These are phyloP conservation scores for Ananas comosus DNA, from an alignment of 176 grass and related monocot species.

Conservation along the genomic window DNA sequence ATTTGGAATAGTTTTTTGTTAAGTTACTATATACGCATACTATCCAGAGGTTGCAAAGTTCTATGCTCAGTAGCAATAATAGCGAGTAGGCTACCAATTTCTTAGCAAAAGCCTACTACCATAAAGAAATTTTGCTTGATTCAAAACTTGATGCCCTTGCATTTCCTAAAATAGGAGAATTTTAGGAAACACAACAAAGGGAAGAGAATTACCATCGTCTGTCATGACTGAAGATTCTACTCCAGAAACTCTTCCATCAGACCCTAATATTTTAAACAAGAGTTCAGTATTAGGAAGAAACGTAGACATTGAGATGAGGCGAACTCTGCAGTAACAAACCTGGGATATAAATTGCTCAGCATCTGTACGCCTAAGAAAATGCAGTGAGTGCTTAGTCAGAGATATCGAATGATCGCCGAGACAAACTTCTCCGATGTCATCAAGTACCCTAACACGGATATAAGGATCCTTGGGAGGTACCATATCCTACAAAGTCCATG, in stretches of 20 bases:
- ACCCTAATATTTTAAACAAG: conserved; percentile 37
- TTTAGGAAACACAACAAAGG: too few relatives aligned
- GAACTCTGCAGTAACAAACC: conserved; percentile 28
- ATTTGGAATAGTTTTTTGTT: too few relatives aligned
- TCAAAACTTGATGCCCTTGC: too few relatives aligned
- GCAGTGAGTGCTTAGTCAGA: conserved; percentile 81
- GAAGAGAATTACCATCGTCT: too few relatives aligned
- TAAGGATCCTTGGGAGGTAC: conserved; percentile 95
- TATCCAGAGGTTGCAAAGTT: too few relatives aligned
- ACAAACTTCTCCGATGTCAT: conserved; percentile 85
- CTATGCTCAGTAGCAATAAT: too few relatives aligned
- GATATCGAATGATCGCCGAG: conserved; percentile 83
- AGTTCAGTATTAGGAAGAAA: conserved; percentile 9
- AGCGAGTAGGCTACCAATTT: too few relatives aligned
- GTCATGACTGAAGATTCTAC: conserved; percentile 20
- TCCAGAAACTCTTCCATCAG: conserved; percentile 92
- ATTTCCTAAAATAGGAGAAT: too few relatives aligned
- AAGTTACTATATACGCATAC: too few relatives aligned
- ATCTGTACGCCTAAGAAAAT: conserved; percentile 83
- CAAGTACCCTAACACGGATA: conserved; percentile 71
- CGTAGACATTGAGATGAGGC: not conserved
- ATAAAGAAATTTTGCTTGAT: too few relatives aligned
- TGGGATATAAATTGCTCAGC: conserved; percentile 83
- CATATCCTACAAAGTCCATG: conserved; percentile 53
- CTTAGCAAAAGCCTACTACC: too few relatives aligned